Base-by-base conservation (phyloP, 2,329 filamentous ascomycete genomes). In the Phoma herbarum region DNA sequence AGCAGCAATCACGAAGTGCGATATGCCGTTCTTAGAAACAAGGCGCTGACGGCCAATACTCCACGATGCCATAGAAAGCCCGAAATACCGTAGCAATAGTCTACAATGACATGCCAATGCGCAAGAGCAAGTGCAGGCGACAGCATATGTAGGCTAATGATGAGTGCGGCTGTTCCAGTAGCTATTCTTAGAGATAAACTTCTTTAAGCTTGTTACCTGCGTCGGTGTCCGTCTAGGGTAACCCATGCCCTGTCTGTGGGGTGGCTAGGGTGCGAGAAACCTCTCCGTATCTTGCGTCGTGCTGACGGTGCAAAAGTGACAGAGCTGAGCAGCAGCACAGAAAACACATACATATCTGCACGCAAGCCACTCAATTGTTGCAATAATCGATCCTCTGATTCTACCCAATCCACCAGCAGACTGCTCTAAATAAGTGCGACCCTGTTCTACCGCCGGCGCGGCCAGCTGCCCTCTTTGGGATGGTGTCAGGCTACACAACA, bases 171-270 rank as follows among this genome's bases (percentile, higher is more conserved):
- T 49, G 45, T 58, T 25, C 31, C 29, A 39, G 20, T 26, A n/a
- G 52, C 70, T 75, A 74, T 71, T 70, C 66, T 68, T 75, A 74
- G 72, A 65, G 59, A 72, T 72, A 68, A 64, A 64, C 66, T 72
- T 68, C 63, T 65, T 66, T 68, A 70, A 69, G 68, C 67, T 63
- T 68, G 64, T 59, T 53, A 41, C 39, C 56, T 59, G 50, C 56
- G 41, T 59, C 41, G 29, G 33, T 41, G 45, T 26, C 10, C 31
- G 53, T 42, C 45, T 29, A 59, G 56, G 45, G 29, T 49, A n/a
- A 35, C 50, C 56, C 41, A 50, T 53, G 56, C 56, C 61, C 62
- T 52, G 62, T 65, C 56, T 68, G 65, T 67, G 56, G 64, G 63
- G 47, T 43, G 44, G 47, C 63, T 59, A 66, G 63, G 65, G 46